A percentile compares a stretch with the other conserved stretches of the same genome.
These are phyloP conservation scores for Trypanosomatidae sp. DNA, from an alignment of 208 protist species.

Conservation along the genomic window DNA sequence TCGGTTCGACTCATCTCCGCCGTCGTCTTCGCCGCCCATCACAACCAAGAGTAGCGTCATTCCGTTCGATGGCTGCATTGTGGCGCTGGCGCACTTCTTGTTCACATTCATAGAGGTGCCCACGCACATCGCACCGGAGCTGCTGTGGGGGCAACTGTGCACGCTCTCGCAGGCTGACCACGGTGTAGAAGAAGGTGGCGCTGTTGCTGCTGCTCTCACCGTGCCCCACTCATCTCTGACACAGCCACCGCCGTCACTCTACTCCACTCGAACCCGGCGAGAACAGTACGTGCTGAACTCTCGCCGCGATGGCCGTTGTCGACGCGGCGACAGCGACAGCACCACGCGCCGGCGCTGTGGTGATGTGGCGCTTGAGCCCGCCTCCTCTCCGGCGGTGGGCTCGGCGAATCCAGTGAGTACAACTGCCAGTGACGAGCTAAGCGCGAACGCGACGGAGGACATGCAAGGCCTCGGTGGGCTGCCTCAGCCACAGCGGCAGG, in stretches of 20 bases:
- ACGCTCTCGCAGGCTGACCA: slow-evolving; percentile 1
- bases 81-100: slow-evolving; percentile 17
- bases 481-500: neutral
- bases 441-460: neutral
- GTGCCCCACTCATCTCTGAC: neutral
- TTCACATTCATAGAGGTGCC: slow-evolving; percentile 25
- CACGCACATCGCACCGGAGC: slow-evolving; percentile 23
- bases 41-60: neutral
- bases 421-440: neutral
- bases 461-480: neutral
- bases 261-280: neutral
- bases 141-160: slow-evolving; percentile 30
- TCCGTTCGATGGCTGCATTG: slow-evolving; percentile 3
- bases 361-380: neutral
- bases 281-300: neutral
- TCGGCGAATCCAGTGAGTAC: neutral
- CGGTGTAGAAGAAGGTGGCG: neutral
- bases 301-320: slow-evolving; percentile 2
- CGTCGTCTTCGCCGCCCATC: neutral
- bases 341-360: neutral
- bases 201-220: neutral
- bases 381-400: neutral
- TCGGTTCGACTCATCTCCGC: neutral
- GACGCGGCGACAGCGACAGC: neutral
- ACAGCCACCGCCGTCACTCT: neutral